phyloP scores from a whole-genome alignment of 208 protist genomes.

The Novymonas esmeraldas region DNA sequence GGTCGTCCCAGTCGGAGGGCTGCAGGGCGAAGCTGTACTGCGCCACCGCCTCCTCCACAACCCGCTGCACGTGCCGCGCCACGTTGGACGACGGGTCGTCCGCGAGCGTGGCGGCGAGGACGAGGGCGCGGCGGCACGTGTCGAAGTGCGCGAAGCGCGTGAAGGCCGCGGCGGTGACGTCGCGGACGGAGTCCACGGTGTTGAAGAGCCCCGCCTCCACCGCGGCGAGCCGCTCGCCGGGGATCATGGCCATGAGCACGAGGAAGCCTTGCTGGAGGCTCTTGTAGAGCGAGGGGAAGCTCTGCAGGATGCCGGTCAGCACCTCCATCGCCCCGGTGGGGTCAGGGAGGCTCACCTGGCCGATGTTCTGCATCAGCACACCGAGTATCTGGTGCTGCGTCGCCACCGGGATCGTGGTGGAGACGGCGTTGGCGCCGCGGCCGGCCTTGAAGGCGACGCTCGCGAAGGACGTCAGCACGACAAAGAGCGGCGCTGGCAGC shows the following conservation, averaged over 20 bases:
- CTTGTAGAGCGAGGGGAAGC: slow-evolving; percentile 84
- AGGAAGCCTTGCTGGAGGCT: slow-evolving; percentile 84
- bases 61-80: slow-evolving; percentile 33
- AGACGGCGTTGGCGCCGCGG: slow-evolving; percentile 65
- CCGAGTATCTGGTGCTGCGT: slow-evolving; percentile 90
- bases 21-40: slow-evolving; percentile 56
- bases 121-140: slow-evolving; percentile 74
- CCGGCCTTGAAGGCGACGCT: slow-evolving; percentile 86
- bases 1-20: slow-evolving; percentile 75
- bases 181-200: slow-evolving; percentile 70
- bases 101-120: slow-evolving; percentile 67
- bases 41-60: slow-evolving; percentile 35
- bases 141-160: slow-evolving; percentile 79
- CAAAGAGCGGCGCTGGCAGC: slow-evolving; percentile 82
- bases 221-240: slow-evolving; percentile 45
- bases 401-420: slow-evolving; percentile 84
- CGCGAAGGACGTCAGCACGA: slow-evolving; percentile 71
- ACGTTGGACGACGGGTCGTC: slow-evolving; percentile 50
- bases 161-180: slow-evolving; percentile 73
- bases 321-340: slow-evolving; percentile 76
- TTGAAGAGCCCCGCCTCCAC: slow-evolving; percentile 76
- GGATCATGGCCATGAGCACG: slow-evolving; percentile 81
- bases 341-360: slow-evolving; percentile 57
- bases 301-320: slow-evolving; percentile 69
- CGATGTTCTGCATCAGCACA: slow-evolving; percentile 83